Evolutionary conservation across 768 basidiomycete genomes (phyloP).

Genomic region (Suillus fuscotomentosus): DNA sequence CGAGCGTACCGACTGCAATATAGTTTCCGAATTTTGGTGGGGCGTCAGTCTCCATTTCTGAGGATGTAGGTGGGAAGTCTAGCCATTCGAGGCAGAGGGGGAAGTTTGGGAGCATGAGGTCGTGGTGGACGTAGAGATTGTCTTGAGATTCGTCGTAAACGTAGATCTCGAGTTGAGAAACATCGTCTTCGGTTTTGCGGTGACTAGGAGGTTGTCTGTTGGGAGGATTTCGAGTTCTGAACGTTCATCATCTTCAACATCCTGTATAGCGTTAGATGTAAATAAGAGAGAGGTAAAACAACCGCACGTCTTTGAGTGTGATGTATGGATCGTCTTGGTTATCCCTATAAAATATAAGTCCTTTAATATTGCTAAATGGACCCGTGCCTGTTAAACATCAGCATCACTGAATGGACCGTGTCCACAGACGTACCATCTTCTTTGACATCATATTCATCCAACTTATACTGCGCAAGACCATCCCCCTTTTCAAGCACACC

Average conservation of each 20-base stretch:
- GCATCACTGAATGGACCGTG: not conserved
- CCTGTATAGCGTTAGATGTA: conserved; percentile 35
- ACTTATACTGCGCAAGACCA: conserved; percentile 82
- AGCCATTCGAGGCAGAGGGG: conserved; percentile 99
- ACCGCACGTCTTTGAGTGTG: conserved; percentile 85
- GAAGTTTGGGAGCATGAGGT: conserved; percentile 95
- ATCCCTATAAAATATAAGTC: conserved; percentile 86
- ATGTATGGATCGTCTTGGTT: conserved; percentile 97
- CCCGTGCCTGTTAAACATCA: conserved; percentile 48
- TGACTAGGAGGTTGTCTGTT: conserved; percentile 88
- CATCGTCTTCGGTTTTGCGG: conserved; percentile 94
- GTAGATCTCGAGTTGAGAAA: conserved; percentile 94
- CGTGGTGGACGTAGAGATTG: conserved; percentile 95
- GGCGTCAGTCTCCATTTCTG: conserved; percentile 31
- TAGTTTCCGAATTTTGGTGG: conserved; percentile 68
- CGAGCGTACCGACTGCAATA: conserved; percentile 94
- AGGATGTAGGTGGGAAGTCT: conserved; percentile 80
- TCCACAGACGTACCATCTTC: conserved; percentile 27
- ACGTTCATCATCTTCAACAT: conserved; percentile 79
- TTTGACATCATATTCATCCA: conserved; percentile 82
- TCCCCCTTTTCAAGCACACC: conserved; percentile 42
- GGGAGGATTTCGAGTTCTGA: conserved; percentile 87
- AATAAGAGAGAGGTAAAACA: not conserved
- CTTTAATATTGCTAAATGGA: conserved; percentile 95
- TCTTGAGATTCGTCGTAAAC: conserved; percentile 92